Conservation (phyloP, 1,284 basidiomycete genomes). For the Pascua sp. region DNA sequence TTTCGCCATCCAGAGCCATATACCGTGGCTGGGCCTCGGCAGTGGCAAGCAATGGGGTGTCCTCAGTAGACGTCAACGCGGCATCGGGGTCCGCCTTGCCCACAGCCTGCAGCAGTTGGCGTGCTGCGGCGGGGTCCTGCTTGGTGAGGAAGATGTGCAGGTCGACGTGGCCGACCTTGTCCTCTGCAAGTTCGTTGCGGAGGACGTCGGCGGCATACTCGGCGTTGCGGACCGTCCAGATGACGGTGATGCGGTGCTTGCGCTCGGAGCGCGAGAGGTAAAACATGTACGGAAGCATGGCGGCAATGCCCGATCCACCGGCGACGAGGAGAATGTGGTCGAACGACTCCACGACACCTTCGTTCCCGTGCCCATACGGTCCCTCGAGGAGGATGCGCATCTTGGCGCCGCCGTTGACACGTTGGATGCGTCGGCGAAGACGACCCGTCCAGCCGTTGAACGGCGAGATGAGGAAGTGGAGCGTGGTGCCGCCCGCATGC, state of each 20-base stretch:
- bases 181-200: slow-evolving; percentile 17
- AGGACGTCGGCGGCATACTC: slow-evolving; percentile 31
- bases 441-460: slow-evolving; percentile 22
- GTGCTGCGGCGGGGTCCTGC: not conserved
- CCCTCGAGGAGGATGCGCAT: slow-evolving; percentile 31
- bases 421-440: slow-evolving; percentile 6
- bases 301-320: slow-evolving; percentile 34
- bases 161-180: slow-evolving; percentile 1
- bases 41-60: too few relatives aligned
- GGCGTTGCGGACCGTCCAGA: slow-evolving; percentile 27
- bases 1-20: too few relatives aligned
- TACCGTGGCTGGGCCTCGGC: too few relatives aligned
- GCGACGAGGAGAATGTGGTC: slow-evolving; percentile 28
- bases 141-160: slow-evolving; percentile 15
- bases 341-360: slow-evolving; percentile 16
- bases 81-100: not conserved
- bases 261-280: slow-evolving; percentile 4
- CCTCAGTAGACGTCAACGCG: not conserved
- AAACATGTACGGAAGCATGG: slow-evolving; percentile 30
- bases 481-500: slow-evolving; percentile 4
- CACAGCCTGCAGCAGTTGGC: not conserved
- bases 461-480: slow-evolving; percentile 30
- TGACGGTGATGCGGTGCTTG: slow-evolving; percentile 10
- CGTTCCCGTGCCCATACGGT: slow-evolving; percentile 29
- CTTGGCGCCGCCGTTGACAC: not conserved